phyloP scores from a whole-genome alignment of 1,139 yeast genomes.

The Diutina rugosa region DNA sequence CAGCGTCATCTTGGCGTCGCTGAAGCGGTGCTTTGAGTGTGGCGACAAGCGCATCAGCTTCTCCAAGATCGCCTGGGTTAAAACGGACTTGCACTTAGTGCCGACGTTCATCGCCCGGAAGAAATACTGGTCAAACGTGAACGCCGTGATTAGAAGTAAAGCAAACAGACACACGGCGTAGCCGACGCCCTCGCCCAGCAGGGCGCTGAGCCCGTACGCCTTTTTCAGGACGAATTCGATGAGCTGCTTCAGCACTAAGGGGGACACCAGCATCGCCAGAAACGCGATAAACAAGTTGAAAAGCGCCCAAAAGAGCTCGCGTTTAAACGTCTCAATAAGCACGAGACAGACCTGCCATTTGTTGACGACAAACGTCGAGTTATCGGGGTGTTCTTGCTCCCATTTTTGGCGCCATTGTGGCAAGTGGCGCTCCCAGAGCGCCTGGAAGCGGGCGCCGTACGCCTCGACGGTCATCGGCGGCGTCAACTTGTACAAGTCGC shows the following conservation, averaged over 20 bases:
- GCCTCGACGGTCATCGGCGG: conserved; percentile 39
- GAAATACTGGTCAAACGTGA: conserved; percentile 10
- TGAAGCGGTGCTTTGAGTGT: conserved; percentile 2
- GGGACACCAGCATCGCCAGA: conserved; percentile 7
- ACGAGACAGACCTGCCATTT: neutral
- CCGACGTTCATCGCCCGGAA: conserved; percentile 4
- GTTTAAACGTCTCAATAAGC: neutral
- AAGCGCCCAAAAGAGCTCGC: neutral
- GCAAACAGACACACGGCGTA: conserved; percentile 26
- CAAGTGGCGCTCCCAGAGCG: conserved; percentile 4
- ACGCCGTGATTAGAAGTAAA: conserved; percentile 11
- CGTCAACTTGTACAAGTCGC: conserved; percentile 46
- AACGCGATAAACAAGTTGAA: neutral
- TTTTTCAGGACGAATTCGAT: conserved; percentile 32
- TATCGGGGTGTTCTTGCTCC: conserved; percentile 5
- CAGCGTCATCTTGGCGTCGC: conserved; percentile 4
- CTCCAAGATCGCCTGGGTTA: conserved; percentile 4
- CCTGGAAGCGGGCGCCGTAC: conserved; percentile 16
- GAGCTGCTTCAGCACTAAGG: conserved; percentile 37
- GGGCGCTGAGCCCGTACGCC: conserved; percentile 13
- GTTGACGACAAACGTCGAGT: neutral
- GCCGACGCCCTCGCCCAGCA: conserved; percentile 42
- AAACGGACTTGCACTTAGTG: conserved; percentile 3
- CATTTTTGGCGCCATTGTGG: conserved; percentile 12
- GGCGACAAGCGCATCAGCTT: conserved; percentile 4